Evolutionary conservation across 1,284 basidiomycete species (phyloP).

Genomic region (Ustilago hordei): DNA sequence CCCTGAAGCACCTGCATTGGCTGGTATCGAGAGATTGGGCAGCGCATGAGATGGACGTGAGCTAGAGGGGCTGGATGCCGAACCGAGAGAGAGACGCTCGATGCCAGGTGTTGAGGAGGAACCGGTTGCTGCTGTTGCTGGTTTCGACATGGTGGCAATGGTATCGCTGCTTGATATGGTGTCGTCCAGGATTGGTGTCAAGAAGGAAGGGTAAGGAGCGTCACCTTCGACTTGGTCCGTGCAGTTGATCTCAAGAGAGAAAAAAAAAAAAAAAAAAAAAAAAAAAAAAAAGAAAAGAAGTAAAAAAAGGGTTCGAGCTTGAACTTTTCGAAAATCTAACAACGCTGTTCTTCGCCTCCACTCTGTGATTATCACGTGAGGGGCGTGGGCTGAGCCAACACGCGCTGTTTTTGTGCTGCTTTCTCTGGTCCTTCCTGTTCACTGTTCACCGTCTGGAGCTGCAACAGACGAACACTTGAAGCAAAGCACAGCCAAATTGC

Average conservation of each 20-base stretch:
- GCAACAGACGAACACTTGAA: background rate
- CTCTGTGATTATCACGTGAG: constrained; percentile 39
- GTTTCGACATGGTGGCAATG: constrained; percentile 23
- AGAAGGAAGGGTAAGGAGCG: constrained; percentile 1
- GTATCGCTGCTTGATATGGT: background rate
- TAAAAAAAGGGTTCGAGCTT: background rate
- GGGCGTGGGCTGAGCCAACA: constrained; percentile 32
- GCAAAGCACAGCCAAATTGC: constrained; percentile 3
- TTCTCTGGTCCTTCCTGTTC: constrained; percentile 12
- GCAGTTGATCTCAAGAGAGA: constrained; percentile 1
- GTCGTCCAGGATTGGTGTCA: background rate
- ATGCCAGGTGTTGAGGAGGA: constrained; percentile 22
- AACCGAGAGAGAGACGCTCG: constrained; percentile 44
- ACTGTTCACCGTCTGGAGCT: constrained; percentile 5
- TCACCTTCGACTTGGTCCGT: constrained; percentile 19
- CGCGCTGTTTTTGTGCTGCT: constrained; percentile 36
- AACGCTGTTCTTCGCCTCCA: constrained; percentile 20
- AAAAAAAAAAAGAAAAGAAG: background rate
- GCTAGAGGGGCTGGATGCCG: constrained; percentile 19
- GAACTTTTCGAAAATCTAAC: constrained; percentile 18
- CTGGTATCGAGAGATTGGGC: constrained; percentile 20
- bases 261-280: background rate
- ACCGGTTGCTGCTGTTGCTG: constrained; percentile 13
- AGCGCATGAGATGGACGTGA: constrained; percentile 43
- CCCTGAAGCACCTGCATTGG: constrained; percentile 8